Percentiles rank a stretch among this genome's conserved stretches.
These are phyloP conservation scores for Gentiana macrophylla DNA, from an alignment of 257 asterid genomes.

Conservation along the genomic window DNA sequence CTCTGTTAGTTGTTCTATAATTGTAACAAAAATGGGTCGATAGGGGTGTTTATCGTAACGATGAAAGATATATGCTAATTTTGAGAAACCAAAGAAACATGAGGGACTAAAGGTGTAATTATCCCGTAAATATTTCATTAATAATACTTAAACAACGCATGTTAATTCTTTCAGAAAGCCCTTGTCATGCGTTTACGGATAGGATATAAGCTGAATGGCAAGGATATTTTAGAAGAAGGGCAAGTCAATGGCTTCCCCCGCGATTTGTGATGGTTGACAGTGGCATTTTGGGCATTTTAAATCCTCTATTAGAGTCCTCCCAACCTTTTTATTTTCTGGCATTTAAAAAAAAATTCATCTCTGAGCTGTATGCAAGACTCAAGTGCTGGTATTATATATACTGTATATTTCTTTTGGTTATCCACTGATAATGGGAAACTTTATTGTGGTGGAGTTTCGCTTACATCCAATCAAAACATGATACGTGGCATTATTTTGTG, in stretches of 20 bases:
- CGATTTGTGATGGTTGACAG: conserved; percentile 31
- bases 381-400: conserved; percentile 12
- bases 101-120: too few relatives aligned
- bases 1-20: too few relatives aligned
- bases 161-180: conserved; percentile 55
- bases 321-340: background rate
- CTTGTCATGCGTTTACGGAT: conserved; percentile 83
- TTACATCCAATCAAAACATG: too few relatives aligned
- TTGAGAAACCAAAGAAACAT: too few relatives aligned
- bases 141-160: too few relatives aligned
- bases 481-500: too few relatives aligned
- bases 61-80: too few relatives aligned
- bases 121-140: too few relatives aligned
- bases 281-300: background rate
- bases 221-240: conserved; percentile 87
- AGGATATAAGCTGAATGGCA: conserved; percentile 55
- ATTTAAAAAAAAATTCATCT: conserved; percentile 13
- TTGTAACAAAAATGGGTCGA: too few relatives aligned
- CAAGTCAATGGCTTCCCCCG: conserved; percentile 82
- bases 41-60: too few relatives aligned
- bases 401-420: conserved; percentile 12
- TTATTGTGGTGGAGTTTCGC: too few relatives aligned
- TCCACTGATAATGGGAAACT: conserved; percentile 1
- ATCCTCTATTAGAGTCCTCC: conserved; percentile 1
- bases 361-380: conserved; percentile 17